phyloP scores from a whole-genome alignment of 2,329 filamentous ascomycete species.

The Hysterium pulicare region DNA sequence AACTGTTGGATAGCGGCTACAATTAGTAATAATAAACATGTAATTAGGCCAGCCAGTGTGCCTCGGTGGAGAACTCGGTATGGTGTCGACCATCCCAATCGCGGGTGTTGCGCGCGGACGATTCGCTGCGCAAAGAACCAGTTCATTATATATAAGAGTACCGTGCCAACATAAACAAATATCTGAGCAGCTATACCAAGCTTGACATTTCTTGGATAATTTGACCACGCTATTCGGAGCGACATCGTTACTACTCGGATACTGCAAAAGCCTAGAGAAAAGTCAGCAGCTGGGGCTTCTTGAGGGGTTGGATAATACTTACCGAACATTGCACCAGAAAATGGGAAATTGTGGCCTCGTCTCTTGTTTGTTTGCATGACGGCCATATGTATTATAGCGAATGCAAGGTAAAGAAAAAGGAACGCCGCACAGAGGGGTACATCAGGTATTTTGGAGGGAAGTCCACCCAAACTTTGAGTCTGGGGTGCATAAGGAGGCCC shows the following conservation, averaged over 20 bases:
- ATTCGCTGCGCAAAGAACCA: conserved; percentile 75
- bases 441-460: conserved; percentile 33
- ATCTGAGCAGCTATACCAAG: conserved; percentile 61
- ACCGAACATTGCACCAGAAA: conserved; percentile 43
- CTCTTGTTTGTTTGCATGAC: conserved; percentile 40
- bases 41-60: conserved; percentile 54
- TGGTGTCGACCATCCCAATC: conserved; percentile 63
- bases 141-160: conserved; percentile 77
- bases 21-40: conserved; percentile 65
- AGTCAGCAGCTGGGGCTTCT: conserved; percentile 9
- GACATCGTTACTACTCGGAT: conserved; percentile 42
- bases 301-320: conserved; percentile 5
- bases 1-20: conserved; percentile 60
- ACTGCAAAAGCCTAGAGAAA: conserved; percentile 41
- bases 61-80: conserved; percentile 49
- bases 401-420: conserved; percentile 39
- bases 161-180: conserved; percentile 69
- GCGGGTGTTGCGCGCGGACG: conserved; percentile 68
- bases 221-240: conserved; percentile 38
- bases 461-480: conserved; percentile 25
- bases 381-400: conserved; percentile 40
- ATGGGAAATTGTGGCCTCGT: conserved; percentile 43
- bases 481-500: conserved; percentile 28
- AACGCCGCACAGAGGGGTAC: conserved; percentile 41
- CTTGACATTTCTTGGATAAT: conserved; percentile 38